Conservation (phyloP, 2,329 filamentous ascomycete genomes). For the Stemphylium beticola region DNA sequence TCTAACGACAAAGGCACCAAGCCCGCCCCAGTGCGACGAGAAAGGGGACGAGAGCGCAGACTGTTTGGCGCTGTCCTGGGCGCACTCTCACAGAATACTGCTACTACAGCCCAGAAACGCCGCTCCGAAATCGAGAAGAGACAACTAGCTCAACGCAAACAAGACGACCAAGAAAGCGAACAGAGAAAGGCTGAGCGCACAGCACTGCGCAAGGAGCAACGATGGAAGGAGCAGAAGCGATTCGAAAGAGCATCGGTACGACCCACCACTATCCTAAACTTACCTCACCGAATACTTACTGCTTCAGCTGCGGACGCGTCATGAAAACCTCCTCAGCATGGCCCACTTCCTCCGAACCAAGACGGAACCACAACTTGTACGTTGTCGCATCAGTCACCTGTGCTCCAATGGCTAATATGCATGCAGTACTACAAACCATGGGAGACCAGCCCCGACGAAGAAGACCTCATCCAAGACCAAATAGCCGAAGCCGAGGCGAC, state of each 20-base stretch:
- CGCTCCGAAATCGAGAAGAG: constrained; percentile 82
- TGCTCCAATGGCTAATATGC: constrained; percentile 23
- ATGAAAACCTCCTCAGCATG: constrained; percentile 72
- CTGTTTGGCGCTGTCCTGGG: constrained; percentile 83
- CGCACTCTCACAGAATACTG: constrained; percentile 75
- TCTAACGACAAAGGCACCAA: constrained; percentile 27
- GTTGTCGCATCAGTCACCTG: constrained; percentile 41
- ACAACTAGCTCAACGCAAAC: constrained; percentile 76
- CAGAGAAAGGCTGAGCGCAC: constrained; percentile 69
- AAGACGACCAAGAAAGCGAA: constrained; percentile 74
- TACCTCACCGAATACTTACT: constrained; percentile 21
- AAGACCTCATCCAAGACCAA: constrained; percentile 73
- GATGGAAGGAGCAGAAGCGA: constrained; percentile 72
- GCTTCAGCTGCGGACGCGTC: constrained; percentile 73
- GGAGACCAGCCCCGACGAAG: constrained; percentile 72
- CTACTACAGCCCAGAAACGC: constrained; percentile 67
- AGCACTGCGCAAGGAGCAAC: constrained; percentile 65
- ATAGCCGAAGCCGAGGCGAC: constrained; percentile 67
- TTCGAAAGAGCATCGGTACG: constrained; percentile 80
- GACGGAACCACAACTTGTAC: constrained; percentile 74
- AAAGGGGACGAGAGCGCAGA: constrained; percentile 82
- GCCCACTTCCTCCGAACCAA: constrained; percentile 77
- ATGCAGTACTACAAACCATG: constrained; percentile 84
- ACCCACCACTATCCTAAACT: neutral
- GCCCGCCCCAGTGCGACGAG: constrained; percentile 55